Conservation (phyloP, 2,329 filamentous ascomycete genomes). For the Aspergillus terreus region DNA sequence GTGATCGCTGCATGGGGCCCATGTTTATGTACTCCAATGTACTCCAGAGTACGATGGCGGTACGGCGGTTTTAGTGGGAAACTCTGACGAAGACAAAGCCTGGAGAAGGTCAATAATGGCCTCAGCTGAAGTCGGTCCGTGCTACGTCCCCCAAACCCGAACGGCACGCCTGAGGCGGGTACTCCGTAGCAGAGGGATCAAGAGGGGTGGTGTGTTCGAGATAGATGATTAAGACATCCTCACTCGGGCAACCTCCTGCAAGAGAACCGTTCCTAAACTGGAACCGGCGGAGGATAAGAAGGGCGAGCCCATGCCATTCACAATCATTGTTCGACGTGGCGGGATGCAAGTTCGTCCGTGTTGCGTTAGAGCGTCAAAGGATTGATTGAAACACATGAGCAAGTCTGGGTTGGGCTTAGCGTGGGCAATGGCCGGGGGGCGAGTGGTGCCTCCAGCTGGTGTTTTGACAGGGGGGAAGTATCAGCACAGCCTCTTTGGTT, state of each 20-base stretch:
- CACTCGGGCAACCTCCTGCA: not conserved
- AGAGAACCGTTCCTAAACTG: not conserved
- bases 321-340: conserved; percentile 1
- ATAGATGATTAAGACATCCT: not conserved
- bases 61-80: not conserved
- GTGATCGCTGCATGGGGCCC: not conserved
- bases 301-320: not conserved
- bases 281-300: not conserved
- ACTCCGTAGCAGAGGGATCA: not conserved
- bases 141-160: not conserved
- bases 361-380: conserved; percentile 3
- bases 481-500: not conserved
- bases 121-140: not conserved
- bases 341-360: conserved; percentile 1
- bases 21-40: not conserved
- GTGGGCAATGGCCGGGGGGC: not conserved
- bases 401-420: not conserved
- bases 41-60: not conserved
- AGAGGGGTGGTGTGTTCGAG: not conserved
- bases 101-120: not conserved
- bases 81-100: not conserved
- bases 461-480: not conserved
- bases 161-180: not conserved
- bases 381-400: conserved; percentile 5
- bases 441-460: not conserved